A percentile compares a stretch with the other conserved stretches of the same genome.
Conservation (phyloP, 2,329 filamentous ascomycete genomes). For the Madurella fahalii region DNA sequence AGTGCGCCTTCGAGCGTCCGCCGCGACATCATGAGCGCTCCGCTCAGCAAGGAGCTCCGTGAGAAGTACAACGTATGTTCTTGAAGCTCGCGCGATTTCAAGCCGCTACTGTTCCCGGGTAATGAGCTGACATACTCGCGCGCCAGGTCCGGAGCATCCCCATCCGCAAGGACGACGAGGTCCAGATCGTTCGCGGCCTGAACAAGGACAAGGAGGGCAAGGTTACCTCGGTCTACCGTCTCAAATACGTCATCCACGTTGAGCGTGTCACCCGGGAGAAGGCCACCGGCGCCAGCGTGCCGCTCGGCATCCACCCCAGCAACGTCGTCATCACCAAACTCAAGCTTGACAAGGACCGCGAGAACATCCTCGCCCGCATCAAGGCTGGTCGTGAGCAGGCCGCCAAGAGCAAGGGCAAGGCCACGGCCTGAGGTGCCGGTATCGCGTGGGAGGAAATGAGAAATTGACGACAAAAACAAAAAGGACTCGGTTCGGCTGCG, state of each 20-base stretch:
- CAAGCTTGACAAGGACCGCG: conserved; percentile 95
- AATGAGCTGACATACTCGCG: not conserved
- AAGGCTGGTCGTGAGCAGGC: conserved; percentile 72
- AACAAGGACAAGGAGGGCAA: conserved; percentile 99
- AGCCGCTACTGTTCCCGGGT: not conserved
- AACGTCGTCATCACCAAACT: conserved; percentile 99
- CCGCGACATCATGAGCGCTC: conserved; percentile 95
- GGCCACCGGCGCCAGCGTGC: conserved; percentile 92
- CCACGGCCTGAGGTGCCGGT: conserved; percentile 28
- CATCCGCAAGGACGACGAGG: conserved; percentile 96
- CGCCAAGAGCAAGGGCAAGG: conserved; percentile 66
- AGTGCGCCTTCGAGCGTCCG: conserved; percentile 88
- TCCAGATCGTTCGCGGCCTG: conserved; percentile 83
- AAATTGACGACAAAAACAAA: conserved; percentile 19
- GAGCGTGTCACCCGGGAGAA: conserved; percentile 97
- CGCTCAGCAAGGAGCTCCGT: conserved; percentile 92
- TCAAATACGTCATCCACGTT: conserved; percentile 96
- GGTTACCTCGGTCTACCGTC: conserved; percentile 94
- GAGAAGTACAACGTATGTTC: conserved; percentile 93
- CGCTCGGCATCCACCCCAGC: conserved; percentile 89
- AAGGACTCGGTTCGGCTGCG: conserved; percentile 16
- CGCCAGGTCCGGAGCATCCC: conserved; percentile 85
- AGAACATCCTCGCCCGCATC: conserved; percentile 83
- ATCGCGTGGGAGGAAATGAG: conserved; percentile 10
- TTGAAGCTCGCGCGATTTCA: not conserved